These are phyloP conservation scores for Tilletiaria anomala DNA, from an alignment of 1,284 basidiomycete species.

Conservation along the genomic window DNA sequence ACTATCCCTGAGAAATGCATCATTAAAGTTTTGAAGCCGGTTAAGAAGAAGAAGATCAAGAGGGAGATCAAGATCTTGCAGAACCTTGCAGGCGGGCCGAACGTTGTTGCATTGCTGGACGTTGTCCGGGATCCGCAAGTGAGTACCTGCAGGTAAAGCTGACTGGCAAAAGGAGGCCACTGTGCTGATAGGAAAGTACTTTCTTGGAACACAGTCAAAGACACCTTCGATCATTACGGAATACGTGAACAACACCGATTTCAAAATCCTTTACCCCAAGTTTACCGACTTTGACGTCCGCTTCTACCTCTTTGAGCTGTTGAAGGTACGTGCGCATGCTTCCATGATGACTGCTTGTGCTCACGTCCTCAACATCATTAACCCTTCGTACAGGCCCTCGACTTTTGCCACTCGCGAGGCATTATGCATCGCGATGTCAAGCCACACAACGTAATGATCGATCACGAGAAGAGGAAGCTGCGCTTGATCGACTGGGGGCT, in stretches of 20 bases:
- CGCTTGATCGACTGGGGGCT: slow-evolving; percentile 99
- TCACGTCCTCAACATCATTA: slow-evolving; percentile 2
- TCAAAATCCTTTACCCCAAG: slow-evolving; percentile 88
- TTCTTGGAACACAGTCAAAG: slow-evolving; percentile 55
- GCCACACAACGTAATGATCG: slow-evolving; percentile 99
- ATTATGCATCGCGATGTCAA: slow-evolving; percentile 99
- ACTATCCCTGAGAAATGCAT: slow-evolving; percentile 76
- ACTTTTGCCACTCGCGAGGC: slow-evolving; percentile 94
- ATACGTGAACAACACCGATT: slow-evolving; percentile 95
- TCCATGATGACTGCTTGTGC: not conserved
- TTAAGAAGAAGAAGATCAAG: slow-evolving; percentile 99
- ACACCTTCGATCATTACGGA: slow-evolving; percentile 97
- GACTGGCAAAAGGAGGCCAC: not conserved
- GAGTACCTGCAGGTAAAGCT: slow-evolving; percentile 3
- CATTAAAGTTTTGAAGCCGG: slow-evolving; percentile 96
- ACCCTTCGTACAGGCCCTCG: slow-evolving; percentile 56
- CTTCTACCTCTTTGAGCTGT: slow-evolving; percentile 89
- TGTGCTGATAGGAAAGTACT: not conserved
- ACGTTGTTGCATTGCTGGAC: slow-evolving; percentile 74
- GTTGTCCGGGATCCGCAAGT: slow-evolving; percentile 71
- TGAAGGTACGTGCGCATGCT: slow-evolving; percentile 53
- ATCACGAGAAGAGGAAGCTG: slow-evolving; percentile 88
- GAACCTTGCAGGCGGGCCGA: slow-evolving; percentile 84
- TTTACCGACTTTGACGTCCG: slow-evolving; percentile 90
- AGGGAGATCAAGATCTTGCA: slow-evolving; percentile 97